phyloP scores from a whole-genome alignment of 176 grass and related monocot genomes.

The Tillandsia fasciculata region DNA sequence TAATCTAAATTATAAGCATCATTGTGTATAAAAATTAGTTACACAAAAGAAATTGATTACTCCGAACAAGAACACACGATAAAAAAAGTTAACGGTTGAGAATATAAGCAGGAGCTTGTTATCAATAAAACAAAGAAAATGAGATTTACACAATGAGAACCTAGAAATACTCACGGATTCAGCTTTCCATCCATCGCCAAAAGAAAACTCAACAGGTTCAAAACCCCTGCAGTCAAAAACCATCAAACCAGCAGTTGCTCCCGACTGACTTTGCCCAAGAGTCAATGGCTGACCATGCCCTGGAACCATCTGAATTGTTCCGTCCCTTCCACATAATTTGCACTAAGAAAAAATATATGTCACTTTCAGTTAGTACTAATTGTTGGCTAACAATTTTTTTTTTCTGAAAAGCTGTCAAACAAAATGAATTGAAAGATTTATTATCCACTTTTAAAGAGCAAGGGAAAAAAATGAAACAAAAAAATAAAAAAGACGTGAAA shows the following conservation, averaged over 20 bases:
- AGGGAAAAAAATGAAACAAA: no score
- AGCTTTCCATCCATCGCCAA: slow-evolving; percentile 69
- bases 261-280: slow-evolving; percentile 47
- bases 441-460: no score
- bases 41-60: no score
- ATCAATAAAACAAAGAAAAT: background rate
- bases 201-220: slow-evolving; percentile 77
- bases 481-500: no score
- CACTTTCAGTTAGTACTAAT: background rate
- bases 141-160: slow-evolving; percentile 12
- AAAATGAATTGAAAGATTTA: no score
- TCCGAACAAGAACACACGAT: no score
- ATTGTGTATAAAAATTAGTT: no score
- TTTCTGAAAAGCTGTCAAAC: no score
- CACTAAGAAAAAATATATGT: slow-evolving; percentile 55
- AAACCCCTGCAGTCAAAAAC: slow-evolving; percentile 87
- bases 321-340: slow-evolving; percentile 87
- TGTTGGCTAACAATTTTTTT: background rate
- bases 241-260: slow-evolving; percentile 46
- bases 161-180: slow-evolving; percentile 62
- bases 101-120: slow-evolving; percentile 6
- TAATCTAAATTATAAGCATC: no score
- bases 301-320: slow-evolving; percentile 79
- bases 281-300: slow-evolving; percentile 72
- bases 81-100: background rate